Evolutionary conservation across 2,329 filamentous ascomycete genomes (phyloP).

Genomic region (Botryosphaeria agaves): DNA sequence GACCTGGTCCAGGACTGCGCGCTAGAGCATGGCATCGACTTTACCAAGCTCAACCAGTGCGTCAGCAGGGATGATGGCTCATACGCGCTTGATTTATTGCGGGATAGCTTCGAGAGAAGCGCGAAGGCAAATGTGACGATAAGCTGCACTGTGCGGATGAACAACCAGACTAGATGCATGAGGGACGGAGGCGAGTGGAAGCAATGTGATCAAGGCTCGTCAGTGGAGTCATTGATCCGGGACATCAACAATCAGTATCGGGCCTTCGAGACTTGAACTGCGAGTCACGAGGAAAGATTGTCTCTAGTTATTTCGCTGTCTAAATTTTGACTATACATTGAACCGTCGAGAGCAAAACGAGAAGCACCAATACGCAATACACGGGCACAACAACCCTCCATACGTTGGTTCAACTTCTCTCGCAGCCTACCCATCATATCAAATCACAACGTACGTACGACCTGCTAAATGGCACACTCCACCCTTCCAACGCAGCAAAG

Average conservation of each 20-base stretch:
- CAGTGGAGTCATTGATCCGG: conserved; percentile 54
- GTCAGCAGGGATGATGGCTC: conserved; percentile 60
- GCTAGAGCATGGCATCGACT: conserved; percentile 76
- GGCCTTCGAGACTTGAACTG: background rate
- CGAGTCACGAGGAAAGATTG: background rate
- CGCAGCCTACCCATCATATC: too few relatives aligned
- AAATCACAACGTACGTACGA: too few relatives aligned
- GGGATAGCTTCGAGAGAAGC: conserved; percentile 48
- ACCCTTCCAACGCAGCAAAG: too few relatives aligned
- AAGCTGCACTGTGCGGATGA: conserved; percentile 39
- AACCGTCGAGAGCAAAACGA: too few relatives aligned
- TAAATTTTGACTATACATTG: too few relatives aligned
- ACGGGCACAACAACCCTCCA: too few relatives aligned
- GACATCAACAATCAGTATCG: conserved; percentile 56
- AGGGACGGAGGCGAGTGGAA: conserved; percentile 64
- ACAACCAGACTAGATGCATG: conserved; percentile 70
- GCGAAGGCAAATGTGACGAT: conserved; percentile 27
- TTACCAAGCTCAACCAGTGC: conserved; percentile 66
- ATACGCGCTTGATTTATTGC: conserved; percentile 48
- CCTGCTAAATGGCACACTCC: too few relatives aligned
- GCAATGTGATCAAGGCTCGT: conserved; percentile 52
- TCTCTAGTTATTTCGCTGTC: too few relatives aligned
- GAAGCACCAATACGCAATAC: too few relatives aligned
- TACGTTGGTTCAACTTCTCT: too few relatives aligned
- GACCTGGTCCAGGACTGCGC: conserved; percentile 77